Conservation (phyloP, 305 asterid genomes). For the Fraxinus latifolia region DNA sequence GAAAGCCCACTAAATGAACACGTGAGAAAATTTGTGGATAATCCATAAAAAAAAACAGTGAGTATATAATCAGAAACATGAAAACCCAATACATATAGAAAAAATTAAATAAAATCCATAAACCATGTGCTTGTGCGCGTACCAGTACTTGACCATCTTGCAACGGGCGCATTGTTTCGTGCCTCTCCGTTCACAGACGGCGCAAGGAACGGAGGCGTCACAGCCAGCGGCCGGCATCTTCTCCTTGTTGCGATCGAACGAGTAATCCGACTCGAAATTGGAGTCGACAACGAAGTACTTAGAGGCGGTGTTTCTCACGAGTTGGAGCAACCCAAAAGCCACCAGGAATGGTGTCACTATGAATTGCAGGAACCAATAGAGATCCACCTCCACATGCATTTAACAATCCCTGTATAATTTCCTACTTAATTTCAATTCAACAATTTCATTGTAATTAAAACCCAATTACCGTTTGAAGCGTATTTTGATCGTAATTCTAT, state of each 20-base stretch:
- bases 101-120: not conserved
- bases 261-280: conserved; percentile 46
- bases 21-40: not conserved
- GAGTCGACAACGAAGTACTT: conserved; percentile 68
- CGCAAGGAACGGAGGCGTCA: conserved; percentile 47
- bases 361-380: conserved; percentile 66
- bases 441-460: conserved; percentile 16
- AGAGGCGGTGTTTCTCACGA: conserved; percentile 69
- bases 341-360: conserved; percentile 42
- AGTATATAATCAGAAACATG: not conserved
- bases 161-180: conserved; percentile 66
- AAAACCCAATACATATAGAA: not conserved
- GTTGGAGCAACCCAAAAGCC: conserved; percentile 48
- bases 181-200: conserved; percentile 54
- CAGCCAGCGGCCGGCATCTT: conserved; percentile 37
- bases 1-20: not conserved
- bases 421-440: conserved; percentile 14
- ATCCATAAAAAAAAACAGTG: not conserved
- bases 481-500: not conserved
- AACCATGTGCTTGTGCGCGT: conserved; percentile 1
- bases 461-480: conserved; percentile 2
- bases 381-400: conserved; percentile 88
- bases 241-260: conserved; percentile 32
- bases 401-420: conserved; percentile 17
- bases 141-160: conserved; percentile 88